Conservation (phyloP, 306 rosid species). For the Oxytropis ochrocephala region DNA sequence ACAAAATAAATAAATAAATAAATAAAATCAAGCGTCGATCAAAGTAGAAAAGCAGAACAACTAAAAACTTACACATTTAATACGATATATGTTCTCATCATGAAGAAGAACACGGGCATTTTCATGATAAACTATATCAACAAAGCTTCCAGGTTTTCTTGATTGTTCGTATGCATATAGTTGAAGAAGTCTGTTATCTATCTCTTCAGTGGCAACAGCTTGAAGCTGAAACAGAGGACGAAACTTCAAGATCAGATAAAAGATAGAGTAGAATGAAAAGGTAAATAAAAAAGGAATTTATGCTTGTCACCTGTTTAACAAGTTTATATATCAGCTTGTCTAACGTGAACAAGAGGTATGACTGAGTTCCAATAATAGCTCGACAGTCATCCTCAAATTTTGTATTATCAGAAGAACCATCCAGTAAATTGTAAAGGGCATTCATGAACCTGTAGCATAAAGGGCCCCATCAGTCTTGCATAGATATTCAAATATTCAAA, state of each 20-base stretch:
- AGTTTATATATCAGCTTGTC: constrained; percentile 95
- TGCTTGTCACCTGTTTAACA: constrained; percentile 74
- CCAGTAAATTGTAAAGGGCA: constrained; percentile 90
- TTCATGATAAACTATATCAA: constrained; percentile 84
- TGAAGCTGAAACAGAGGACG: constrained; percentile 59
- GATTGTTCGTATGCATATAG: constrained; percentile 80
- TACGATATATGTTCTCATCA: constrained; percentile 85
- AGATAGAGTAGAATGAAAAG: not conserved
- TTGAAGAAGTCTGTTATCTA: constrained; percentile 94
- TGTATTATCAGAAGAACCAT: constrained; percentile 90
- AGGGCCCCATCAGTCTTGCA: constrained; percentile 8
- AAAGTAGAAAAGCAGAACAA: constrained; percentile 16
- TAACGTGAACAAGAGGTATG: constrained; percentile 85
- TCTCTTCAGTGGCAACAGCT: constrained; percentile 82
- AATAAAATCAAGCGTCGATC: constrained; percentile 8
- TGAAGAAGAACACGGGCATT: constrained; percentile 95
- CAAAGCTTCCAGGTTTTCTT: constrained; percentile 75
- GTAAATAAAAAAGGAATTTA: not conserved
- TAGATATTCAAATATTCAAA: not conserved
- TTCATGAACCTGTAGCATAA: constrained; percentile 68
- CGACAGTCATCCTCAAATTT: constrained; percentile 99
- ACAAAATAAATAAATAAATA: not conserved
- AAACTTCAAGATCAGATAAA: constrained; percentile 18
- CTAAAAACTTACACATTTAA: constrained; percentile 70
- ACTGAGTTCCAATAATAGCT: constrained; percentile 93